Conservation (phyloP, 164 flowering plant species). For the Vitis vinifera region DNA sequence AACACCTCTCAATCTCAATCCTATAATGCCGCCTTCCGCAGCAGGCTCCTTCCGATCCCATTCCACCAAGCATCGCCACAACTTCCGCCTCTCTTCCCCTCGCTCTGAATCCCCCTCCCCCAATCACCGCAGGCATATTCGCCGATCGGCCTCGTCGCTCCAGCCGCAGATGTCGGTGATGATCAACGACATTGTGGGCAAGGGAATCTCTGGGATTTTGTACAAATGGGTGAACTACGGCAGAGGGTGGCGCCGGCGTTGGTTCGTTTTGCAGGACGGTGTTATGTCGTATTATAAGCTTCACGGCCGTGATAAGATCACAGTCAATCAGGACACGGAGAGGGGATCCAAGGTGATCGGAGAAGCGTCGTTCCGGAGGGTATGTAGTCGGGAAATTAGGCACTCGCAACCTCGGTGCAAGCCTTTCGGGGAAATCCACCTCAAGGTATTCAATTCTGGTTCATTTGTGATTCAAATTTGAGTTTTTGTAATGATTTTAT, state of each 20-base stretch:
- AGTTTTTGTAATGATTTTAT: too few relatives aligned
- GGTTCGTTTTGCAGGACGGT: constrained; percentile 66
- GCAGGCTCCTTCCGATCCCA: too few relatives aligned
- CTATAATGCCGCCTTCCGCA: too few relatives aligned
- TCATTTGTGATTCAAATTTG: too few relatives aligned
- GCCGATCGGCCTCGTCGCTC: too few relatives aligned
- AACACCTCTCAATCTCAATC: too few relatives aligned
- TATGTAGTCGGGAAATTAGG: constrained; percentile 20
- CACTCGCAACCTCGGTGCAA: constrained; percentile 24
- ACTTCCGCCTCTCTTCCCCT: too few relatives aligned
- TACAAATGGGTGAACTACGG: constrained; percentile 86
- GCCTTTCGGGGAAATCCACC: constrained; percentile 64
- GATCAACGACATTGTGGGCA: constrained; percentile 49
- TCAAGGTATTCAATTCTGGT: constrained; percentile 35
- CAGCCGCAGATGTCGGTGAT: constrained; percentile 19
- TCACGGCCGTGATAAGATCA: constrained; percentile 63
- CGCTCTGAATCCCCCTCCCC: too few relatives aligned
- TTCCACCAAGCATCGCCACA: too few relatives aligned
- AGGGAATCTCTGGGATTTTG: constrained; percentile 56
- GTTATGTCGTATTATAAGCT: constrained; percentile 65
- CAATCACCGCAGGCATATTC: too few relatives aligned
- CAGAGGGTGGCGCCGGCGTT: constrained; percentile 67
- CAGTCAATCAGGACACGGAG: constrained; percentile 40
- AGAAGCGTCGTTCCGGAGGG: constrained; percentile 40
- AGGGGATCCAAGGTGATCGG: constrained; percentile 58